phyloP scores from a whole-genome alignment of 495 filamentous ascomycete genomes.

The Baudoinia panamericana region DNA sequence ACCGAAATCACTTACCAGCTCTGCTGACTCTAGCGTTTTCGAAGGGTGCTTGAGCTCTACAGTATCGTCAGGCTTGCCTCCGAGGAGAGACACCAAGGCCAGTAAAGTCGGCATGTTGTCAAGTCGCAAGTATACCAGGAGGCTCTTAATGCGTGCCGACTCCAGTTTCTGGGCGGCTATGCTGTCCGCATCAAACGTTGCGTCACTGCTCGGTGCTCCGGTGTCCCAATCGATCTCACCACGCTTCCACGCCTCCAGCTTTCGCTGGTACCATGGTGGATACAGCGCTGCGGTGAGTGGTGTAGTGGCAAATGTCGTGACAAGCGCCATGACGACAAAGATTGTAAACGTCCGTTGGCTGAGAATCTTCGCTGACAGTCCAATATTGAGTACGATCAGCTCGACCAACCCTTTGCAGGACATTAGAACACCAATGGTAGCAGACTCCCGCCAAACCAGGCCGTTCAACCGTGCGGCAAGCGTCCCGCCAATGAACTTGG shows the following conservation, averaged over 20 bases:
- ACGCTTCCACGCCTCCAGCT: slow-evolving; percentile 75
- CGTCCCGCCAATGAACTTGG: slow-evolving; percentile 77
- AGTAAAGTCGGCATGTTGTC: slow-evolving; percentile 82
- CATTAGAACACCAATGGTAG: slow-evolving; percentile 88
- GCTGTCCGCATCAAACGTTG: slow-evolving; percentile 29
- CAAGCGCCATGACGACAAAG: slow-evolving; percentile 94
- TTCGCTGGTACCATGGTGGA: slow-evolving; percentile 80
- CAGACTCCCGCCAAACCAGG: slow-evolving; percentile 83
- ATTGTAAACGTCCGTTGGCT: slow-evolving; percentile 86
- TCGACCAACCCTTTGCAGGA: slow-evolving; percentile 96
- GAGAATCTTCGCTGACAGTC: slow-evolving; percentile 79
- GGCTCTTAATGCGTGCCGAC: slow-evolving; percentile 30
- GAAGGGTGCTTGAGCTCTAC: slow-evolving; percentile 20
- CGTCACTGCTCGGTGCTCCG: slow-evolving; percentile 41
- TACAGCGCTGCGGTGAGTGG: slow-evolving; percentile 69
- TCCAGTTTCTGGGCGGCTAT: slow-evolving; percentile 31
- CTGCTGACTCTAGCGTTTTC: too few species aligned
- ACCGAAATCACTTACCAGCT: too few species aligned
- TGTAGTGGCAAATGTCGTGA: slow-evolving; percentile 86
- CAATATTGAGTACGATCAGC: slow-evolving; percentile 95
- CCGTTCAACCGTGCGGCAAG: slow-evolving; percentile 65
- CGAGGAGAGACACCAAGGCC: slow-evolving; percentile 68
- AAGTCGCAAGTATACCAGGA: slow-evolving; percentile 64
- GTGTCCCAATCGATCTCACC: slow-evolving; percentile 89
- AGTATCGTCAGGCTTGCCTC: slow-evolving; percentile 28